Evolutionary conservation across 441 rosid genomes (phyloP).

Genomic region (Populus hybrid): DNA sequence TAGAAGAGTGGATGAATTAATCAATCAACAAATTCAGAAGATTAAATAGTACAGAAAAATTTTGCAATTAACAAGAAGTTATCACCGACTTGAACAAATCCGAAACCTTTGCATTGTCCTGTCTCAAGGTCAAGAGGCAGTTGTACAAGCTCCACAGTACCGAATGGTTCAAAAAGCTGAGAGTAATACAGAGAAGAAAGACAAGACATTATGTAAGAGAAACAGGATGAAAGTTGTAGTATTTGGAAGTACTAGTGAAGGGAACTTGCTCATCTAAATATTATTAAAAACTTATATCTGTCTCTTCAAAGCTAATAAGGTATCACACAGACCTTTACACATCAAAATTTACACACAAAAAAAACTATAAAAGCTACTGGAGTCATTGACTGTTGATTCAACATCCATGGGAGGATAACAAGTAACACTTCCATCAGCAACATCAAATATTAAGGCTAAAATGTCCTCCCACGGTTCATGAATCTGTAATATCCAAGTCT

Average conservation of each 20-base stretch:
- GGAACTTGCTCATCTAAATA: not conserved
- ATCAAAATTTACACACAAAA: no score
- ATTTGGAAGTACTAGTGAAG: not conserved
- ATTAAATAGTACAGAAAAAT: not conserved
- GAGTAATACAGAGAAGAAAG: not conserved
- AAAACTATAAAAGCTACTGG: not conserved
- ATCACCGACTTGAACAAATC: constrained; percentile 83
- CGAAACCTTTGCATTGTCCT: constrained; percentile 94
- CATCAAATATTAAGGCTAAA: not conserved
- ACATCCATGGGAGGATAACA: not conserved
- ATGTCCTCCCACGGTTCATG: not conserved
- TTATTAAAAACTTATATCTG: not conserved
- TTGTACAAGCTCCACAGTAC: constrained; percentile 92
- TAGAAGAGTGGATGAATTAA: constrained; percentile 8
- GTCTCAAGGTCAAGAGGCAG: constrained; percentile 89
- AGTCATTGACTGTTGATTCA: not conserved
- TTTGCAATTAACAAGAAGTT: constrained; percentile 10
- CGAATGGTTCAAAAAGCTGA: constrained; percentile 91
- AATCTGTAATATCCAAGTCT: no score
- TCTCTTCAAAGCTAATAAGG: not conserved
- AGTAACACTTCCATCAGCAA: not conserved
- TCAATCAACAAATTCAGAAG: constrained; percentile 3
- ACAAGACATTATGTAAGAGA: not conserved
- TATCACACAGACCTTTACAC: not conserved
- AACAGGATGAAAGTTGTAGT: not conserved